Evolutionary conservation across 257 asterid species (phyloP), one percentile per base, ranked within the genome.

Genomic region (Catharanthus roseus): DNA sequence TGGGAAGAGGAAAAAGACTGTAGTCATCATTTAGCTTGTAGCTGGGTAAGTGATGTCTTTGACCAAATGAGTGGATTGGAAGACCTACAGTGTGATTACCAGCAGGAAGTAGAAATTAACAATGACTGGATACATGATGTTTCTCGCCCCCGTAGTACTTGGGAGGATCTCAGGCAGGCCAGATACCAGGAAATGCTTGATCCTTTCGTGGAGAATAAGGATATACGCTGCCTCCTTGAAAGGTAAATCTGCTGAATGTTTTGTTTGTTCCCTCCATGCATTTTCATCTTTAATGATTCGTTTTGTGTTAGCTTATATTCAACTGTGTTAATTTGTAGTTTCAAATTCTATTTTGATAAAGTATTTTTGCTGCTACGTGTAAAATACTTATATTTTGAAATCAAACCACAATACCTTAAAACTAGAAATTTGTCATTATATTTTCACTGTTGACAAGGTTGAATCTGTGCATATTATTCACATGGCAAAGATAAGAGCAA

Each of bases 161-260:
- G 98, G 98, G 97, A 93, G 78, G 86, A 51, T 79, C 92, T 93
- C 61, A 90, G 98, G 71, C 89, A 87, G 82, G 95, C 73, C 74
- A 90, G 98, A 75, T 90, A 93, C 72, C 91, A 84, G 72, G 98
- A 93, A 83, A 93, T 93, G 98, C 96, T 87, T 31, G 91, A 90
- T 81, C 96, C 91, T 55, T 93, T 78, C 88, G 19, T 42, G 47
- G 85, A 85, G 50, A 93, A 93, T 24, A 80, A 89, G 68, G 98
- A 93, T 42, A 87, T 90, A 12, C 89, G 93, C 29, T 41, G 57
- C 23, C 95, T 93, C 54, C 97, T 93, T 51, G 74, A 83, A 77
- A 92, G 98, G 98, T 91, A 38, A 55, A 36, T 74, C 24, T 13
- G 68, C 66, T 66, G 5, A 58, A 50, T 9, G 38, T 56, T 29